These are phyloP conservation scores for Phoma sp. DNA, from an alignment of 2,329 filamentous ascomycete genomes.

Conservation along the genomic window DNA sequence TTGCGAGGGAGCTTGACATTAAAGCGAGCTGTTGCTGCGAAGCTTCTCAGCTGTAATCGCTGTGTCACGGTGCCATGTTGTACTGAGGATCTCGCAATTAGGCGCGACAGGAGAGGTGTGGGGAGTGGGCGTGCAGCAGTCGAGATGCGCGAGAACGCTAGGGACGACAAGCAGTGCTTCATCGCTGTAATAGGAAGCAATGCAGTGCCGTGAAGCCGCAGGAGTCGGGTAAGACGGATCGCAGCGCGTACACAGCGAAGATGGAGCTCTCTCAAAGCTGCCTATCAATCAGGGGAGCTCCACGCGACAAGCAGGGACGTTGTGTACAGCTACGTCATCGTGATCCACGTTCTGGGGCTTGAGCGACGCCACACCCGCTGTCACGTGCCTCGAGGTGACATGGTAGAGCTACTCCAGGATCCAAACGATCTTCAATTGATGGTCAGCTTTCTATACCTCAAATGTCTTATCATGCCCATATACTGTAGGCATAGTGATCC, in stretches of 20 bases:
- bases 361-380: conserved; percentile 3
- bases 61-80: conserved; percentile 1
- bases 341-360: conserved; percentile 12
- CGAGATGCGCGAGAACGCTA: conserved; percentile 29
- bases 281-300: conserved; percentile 15
- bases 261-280: conserved; percentile 1
- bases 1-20: conserved; percentile 22
- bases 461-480: too few species aligned
- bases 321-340: conserved; percentile 25
- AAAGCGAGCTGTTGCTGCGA: conserved; percentile 19
- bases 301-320: conserved; percentile 26
- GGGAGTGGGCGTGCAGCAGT: conserved; percentile 22
- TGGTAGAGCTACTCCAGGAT: too few species aligned
- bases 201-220: conserved; percentile 9
- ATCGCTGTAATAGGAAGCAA: conserved; percentile 24
- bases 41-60: conserved; percentile 19
- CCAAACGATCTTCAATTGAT: too few species aligned
- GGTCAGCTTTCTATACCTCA: too few species aligned
- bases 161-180: conserved; percentile 41
- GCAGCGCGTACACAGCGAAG: not conserved
- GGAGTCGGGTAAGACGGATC: conserved; percentile 22
- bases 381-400: too few species aligned
- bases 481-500: too few species aligned
- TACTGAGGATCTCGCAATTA: conserved; percentile 2
- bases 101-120: conserved; percentile 12